These are phyloP conservation scores for Agrocybe chaxingu DNA, from an alignment of 768 basidiomycete species.

Conservation along the genomic window DNA sequence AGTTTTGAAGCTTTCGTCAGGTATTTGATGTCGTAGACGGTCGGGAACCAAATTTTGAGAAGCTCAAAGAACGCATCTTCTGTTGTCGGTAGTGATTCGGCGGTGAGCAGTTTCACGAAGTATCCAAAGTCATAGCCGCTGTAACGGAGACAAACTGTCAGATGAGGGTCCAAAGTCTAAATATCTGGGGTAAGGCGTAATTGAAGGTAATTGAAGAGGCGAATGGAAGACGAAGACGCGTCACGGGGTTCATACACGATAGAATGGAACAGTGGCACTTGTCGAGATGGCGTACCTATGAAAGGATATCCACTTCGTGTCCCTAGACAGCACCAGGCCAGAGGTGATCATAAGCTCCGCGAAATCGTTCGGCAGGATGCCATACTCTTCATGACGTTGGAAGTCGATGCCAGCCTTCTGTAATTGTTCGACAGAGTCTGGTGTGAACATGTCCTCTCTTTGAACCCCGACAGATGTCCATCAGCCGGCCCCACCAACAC, in stretches of 20 bases:
- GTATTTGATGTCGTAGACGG: slow-evolving; percentile 96
- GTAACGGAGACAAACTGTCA: slow-evolving; percentile 3
- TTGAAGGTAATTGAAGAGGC: background rate
- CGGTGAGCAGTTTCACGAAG: slow-evolving; percentile 90
- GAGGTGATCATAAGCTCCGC: slow-evolving; percentile 97
- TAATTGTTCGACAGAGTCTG: slow-evolving; percentile 93
- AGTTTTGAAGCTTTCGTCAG: slow-evolving; percentile 88
- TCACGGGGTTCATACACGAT: background rate
- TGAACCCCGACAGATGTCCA: background rate
- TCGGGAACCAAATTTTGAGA: slow-evolving; percentile 90
- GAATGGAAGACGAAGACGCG: background rate
- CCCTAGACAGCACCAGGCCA: slow-evolving; percentile 83
- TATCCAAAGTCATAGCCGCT: slow-evolving; percentile 99
- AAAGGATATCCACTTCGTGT: slow-evolving; percentile 96
- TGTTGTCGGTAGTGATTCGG: slow-evolving; percentile 78
- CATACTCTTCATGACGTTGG: slow-evolving; percentile 87
- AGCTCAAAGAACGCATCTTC: slow-evolving; percentile 91
- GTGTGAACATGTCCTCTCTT: slow-evolving; percentile 98
- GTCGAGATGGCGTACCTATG: slow-evolving; percentile 66
- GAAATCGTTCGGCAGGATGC: slow-evolving; percentile 91
- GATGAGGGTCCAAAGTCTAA: background rate
- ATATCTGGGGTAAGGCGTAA: background rate
- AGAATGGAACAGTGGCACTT: background rate
- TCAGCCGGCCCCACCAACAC: background rate
- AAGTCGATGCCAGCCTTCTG: slow-evolving; percentile 97